Base-by-base conservation (phyloP, 2,329 filamentous ascomycete genomes). In the Colletotrichum costaricense region DNA sequence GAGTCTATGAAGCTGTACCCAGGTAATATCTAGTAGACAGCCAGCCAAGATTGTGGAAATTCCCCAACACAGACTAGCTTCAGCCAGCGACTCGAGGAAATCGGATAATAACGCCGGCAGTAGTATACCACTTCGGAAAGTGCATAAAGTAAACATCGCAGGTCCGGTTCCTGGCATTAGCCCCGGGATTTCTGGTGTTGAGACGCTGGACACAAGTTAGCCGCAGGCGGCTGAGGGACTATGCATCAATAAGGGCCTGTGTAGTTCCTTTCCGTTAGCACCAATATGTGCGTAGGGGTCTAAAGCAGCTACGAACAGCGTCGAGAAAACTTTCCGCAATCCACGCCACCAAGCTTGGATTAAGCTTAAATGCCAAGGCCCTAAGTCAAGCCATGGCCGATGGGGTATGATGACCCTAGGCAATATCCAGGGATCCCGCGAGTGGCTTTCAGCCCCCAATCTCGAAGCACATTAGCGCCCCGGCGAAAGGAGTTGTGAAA, bases 361-460 rank as follows among this genome's bases (percentile, higher is more conserved):
- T 64, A 64, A 56, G 63, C 30, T 64, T 64, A 56, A 42, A 64
- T 64, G 63, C 63, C 63, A 64, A 64, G 63, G 6, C 22, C 2
- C 49, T 42, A 42, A 28, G 24, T 35, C 49, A 24, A 3, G 19
- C 49, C 49, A 24, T 54, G 7, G 26, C 63, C 38, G 14, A 4
- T 42, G 22, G 16, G 4, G 38, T 16, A 33, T 33, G n/a, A 38
- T 4, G 8, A 14, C 28, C 14, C 26, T 12, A 5, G 54, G 14
- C 8, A 46, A 28, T 4, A 28, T 46, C 26, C 22, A 46, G 11
- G 35, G 22, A n/a, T 46, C 35, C 58, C 35, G 58, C 35, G 35
- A 46, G 35, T 59, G 58, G 35, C 60, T 35, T 22, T 26, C 22
- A 46, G 19, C 60, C 22, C 46, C 7, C 16, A 46, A 54, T 63